phyloP scores from a whole-genome alignment of 139 green algal genomes.

The Coccomyxa sp. region DNA sequence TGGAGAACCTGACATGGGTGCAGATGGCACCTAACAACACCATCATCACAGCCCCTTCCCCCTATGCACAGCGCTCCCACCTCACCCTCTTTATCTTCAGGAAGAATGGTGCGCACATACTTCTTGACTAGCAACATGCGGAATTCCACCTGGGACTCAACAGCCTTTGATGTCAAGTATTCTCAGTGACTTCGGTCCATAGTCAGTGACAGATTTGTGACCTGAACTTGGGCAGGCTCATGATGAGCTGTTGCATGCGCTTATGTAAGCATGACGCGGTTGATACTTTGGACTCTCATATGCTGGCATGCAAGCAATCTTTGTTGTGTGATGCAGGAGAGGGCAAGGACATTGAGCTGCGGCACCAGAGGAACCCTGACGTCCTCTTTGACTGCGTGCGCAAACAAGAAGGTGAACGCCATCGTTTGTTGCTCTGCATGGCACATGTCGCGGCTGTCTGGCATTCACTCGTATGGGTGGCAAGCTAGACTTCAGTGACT shows the following conservation, averaged over 20 bases:
- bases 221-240: background rate
- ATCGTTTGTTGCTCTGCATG: too few species aligned
- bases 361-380: constrained; percentile 87
- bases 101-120: constrained; percentile 42
- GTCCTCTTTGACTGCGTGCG: constrained; percentile 78
- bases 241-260: background rate
- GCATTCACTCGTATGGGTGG: too few species aligned
- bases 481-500: too few species aligned
- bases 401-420: constrained; percentile 5
- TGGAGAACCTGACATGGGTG: constrained; percentile 95
- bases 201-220: background rate
- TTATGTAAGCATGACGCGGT: too few species aligned
- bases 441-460: too few species aligned
- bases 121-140: background rate
- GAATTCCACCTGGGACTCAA: background rate
- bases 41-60: constrained; percentile 37
- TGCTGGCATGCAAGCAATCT: background rate
- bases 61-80: constrained; percentile 55
- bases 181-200: background rate
- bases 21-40: constrained; percentile 63
- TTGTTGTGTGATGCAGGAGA: constrained; percentile 21
- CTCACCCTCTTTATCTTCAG: constrained; percentile 89
- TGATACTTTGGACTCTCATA: background rate
- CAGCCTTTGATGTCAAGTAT: background rate
- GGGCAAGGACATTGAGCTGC: constrained; percentile 82